Evolutionary conservation across 352 stramenopile species (phyloP), one percentile per base, ranked within the genome.

Genomic region (Thalassiosira livingstoniorum): DNA sequence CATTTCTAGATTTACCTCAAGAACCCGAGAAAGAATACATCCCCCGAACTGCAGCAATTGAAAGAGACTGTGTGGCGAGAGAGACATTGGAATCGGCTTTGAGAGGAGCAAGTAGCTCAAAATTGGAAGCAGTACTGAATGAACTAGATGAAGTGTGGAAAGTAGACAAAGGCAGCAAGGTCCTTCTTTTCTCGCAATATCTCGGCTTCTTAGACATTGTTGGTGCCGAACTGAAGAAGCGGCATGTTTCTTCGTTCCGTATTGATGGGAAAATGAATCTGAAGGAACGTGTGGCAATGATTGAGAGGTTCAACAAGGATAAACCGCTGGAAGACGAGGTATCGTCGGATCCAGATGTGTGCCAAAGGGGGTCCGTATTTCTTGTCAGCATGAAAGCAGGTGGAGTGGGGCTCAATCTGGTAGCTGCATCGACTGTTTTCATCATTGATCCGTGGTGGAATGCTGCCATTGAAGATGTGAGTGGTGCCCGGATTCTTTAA

Each of bases 361-460:
- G 51, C n/a, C 42, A 61, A 18, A 45, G 70, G 60, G 79, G 85
- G 45, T 91, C 88, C n/a, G 89, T 95, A 4, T 84, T 94, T 51
- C 71, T 95, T 18, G 85, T 92, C 35, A 88, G 71, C 29, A 95
- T 95, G 91, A 93, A 91, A 62, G 91, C 89, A 21, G 89, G 88
- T 32, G 91, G 87, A 21, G 88, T 93, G 43, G 91, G 91, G 34
- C 54, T 95, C 5, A 94, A 95, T 82, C 76, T 95, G 10, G 82
- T 91, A 10, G 76, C 88, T 23, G 91, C 91, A 27, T 86, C 73
- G 0, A 89, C 60, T 55, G 87, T 93, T 13, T 95, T 95, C 42
- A 93, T 95, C 43, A 66, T 88, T 47, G 91, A 95, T 78, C 91
- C 89, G 1, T 95, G 91, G 91, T 95, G 91, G 91, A 93, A 95